Evolutionary conservation across 2,329 filamentous ascomycete species (phyloP), one percentile per base, ranked within the genome.

Genomic region (Colletotrichum scovillei): DNA sequence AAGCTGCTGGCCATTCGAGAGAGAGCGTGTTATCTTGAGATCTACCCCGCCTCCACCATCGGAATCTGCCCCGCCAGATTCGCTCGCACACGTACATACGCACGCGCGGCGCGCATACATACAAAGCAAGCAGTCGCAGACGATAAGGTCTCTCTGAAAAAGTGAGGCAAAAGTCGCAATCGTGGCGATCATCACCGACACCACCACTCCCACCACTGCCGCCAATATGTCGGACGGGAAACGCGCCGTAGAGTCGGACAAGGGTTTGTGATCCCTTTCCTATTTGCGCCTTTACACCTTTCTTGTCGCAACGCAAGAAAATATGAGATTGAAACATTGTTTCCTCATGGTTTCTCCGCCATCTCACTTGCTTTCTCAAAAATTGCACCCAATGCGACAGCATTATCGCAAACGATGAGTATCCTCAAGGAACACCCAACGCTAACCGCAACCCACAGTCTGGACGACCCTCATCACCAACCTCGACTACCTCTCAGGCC

Each of bases 401-500:
- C 62, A 38, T 64, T 62, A n/a, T 28, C 38, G 26, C n/a, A 66
- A 57, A 28, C 55, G 32, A 14, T 55, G 32, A 22, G 12, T 58
- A 32, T 9, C 8, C 67, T 42, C 30, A 58, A 22, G 8, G 5
- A 46, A 7, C 8, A 7, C 5, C 5, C 49, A 14, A 52, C 19
- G 30, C 46, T 24, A 6, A 56, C 81, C 28, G 14, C 16, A 24
- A 11, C 32, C 7, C 11, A 16, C 56, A 94, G 94, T 97, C 80
- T 98, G 94, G 94, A 94, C 94, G 32, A 94, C 92, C 12, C 88
- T 97, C 76, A 95, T 98, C 80, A 97, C 95, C 73, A 97, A 97
- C 84, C 91, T 90, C 62, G 88, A 88, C 78, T 97, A 97, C 83
- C 91, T 97, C 74, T 89, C 93, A 6, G 95, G 95, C 59, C 92